Evolutionary conservation across 148 eudicot genomes (phyloP).

Genomic region (Fagopyrum esculentum): DNA sequence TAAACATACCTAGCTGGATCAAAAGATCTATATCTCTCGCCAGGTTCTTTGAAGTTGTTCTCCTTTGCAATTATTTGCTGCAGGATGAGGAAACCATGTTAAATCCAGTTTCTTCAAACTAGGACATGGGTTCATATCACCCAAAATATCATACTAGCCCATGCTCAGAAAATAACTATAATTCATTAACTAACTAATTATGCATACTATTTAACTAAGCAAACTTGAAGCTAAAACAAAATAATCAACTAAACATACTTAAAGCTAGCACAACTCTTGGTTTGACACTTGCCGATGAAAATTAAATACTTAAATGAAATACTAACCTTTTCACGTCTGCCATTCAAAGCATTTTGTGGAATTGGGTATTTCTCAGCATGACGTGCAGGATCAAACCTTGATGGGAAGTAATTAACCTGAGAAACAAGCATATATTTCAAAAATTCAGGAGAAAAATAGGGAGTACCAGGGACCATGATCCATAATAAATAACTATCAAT

Average conservation of each 20-base stretch:
- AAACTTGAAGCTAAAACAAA: background rate
- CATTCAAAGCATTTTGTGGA: conserved; percentile 51
- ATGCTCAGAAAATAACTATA: background rate
- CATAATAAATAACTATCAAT: background rate
- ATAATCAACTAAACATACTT: background rate
- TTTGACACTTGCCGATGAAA: background rate
- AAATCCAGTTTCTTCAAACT: background rate
- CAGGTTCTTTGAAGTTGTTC: conserved; percentile 91
- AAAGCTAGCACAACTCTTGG: background rate
- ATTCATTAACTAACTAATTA: too few species aligned
- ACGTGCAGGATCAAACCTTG: conserved; percentile 86
- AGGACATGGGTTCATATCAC: conserved; percentile 1
- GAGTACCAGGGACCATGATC: background rate
- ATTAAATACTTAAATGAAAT: background rate
- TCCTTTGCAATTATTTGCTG: conserved; percentile 67
- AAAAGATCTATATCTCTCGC: conserved; percentile 73
- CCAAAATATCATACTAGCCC: background rate
- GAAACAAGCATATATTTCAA: conserved; percentile 19
- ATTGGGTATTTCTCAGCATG: conserved; percentile 84
- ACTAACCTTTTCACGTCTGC: conserved; percentile 75
- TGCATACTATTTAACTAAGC: too few species aligned
- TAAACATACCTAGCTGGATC: conserved; percentile 59
- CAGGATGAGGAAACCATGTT: conserved; percentile 15
- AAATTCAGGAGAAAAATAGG: background rate
- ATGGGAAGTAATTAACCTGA: conserved; percentile 90